A percentile compares a stretch with the other conserved stretches of the same genome.
phyloP scores from a whole-genome alignment of 169 alveolate genomes.

The Besnoitia besnoiti region DNA sequence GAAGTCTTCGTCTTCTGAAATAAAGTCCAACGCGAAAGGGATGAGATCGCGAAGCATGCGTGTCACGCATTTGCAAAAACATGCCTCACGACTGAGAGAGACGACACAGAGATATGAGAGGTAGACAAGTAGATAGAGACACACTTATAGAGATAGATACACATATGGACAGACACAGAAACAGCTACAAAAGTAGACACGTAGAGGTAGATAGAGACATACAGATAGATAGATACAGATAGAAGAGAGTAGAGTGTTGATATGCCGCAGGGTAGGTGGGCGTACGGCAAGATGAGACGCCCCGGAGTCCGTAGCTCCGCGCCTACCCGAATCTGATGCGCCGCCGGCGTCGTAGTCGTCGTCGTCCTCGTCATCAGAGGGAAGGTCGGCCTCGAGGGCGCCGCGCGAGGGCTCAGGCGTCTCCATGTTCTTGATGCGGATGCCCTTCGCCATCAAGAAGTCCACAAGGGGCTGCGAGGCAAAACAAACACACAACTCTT shows the following conservation, averaged over 20 bases:
- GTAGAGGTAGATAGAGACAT: background rate
- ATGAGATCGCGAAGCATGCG: no score
- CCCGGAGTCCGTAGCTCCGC: background rate
- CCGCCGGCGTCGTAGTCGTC: constrained; percentile 62
- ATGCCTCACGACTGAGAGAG: no score
- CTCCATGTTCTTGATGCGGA: constrained; percentile 63
- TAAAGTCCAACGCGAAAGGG: no score
- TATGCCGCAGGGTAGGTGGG: background rate
- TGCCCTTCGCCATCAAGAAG: constrained; percentile 51
- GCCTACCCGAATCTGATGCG: constrained; percentile 58
- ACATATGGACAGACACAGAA: background rate
- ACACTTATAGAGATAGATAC: background rate
- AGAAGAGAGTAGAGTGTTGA: background rate
- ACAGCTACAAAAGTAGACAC: background rate
- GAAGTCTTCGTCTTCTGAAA: constrained; percentile 58
- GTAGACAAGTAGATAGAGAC: no score
- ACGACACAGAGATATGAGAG: no score
- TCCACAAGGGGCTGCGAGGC: constrained; percentile 59
- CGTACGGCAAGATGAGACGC: no score
- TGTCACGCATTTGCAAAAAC: no score
- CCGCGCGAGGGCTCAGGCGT: constrained; percentile 33
- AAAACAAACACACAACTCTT: background rate
- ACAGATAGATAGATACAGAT: background rate
- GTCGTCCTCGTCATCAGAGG: constrained; percentile 64
- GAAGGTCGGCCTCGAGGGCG: constrained; percentile 62